phyloP scores from a whole-genome alignment of 192 early-diverging fungal species.

The Rhizophagus clarus region DNA sequence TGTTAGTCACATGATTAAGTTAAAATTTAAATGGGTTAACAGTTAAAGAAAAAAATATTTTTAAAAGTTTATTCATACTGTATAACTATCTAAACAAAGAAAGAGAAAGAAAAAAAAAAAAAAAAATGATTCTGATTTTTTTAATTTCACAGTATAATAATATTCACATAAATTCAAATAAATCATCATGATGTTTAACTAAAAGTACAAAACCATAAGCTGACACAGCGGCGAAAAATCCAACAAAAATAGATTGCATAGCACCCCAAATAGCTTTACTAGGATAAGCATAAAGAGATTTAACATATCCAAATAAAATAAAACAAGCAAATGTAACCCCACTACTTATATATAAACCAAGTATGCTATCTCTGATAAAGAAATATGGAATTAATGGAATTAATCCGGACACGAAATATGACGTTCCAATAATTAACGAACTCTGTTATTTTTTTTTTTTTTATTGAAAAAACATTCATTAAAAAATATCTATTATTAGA shows the following conservation, averaged over 20 bases:
- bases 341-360: conserved; percentile 53
- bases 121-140: no score
- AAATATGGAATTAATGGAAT: conserved; percentile 66
- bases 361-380: conserved; percentile 38
- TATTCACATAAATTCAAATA: background rate
- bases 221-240: background rate
- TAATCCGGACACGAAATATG: conserved; percentile 65
- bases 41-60: no score
- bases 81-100: no score
- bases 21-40: no score
- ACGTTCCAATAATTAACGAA: conserved; percentile 56
- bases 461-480: no score
- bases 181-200: background rate
- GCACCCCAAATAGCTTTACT: conserved; percentile 25
- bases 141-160: no score
- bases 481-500: no score
- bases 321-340: conserved; percentile 53
- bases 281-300: conserved; percentile 50
- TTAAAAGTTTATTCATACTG: no score
- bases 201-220: background rate
- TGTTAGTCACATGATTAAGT: no score
- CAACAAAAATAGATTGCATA: background rate
- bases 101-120: no score
- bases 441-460: conserved; percentile 31
- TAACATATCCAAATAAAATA: conserved; percentile 63